Evolutionary conservation across 1,284 basidiomycete species (phyloP).

Genomic region (Austropuccinia psidii): DNA sequence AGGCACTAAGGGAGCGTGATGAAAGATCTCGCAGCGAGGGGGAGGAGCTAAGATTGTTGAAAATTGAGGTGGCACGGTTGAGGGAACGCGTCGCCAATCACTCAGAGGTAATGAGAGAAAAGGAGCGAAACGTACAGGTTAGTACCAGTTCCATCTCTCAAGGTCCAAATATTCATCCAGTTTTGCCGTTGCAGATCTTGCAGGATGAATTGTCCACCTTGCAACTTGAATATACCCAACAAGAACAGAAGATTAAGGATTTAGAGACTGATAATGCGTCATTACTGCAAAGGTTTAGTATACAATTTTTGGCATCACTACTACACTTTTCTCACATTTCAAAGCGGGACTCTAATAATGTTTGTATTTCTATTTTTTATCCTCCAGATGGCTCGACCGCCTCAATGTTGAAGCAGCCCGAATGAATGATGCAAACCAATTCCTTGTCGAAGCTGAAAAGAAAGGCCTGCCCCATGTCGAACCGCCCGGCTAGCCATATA

Average conservation of each 20-base stretch:
- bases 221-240: constrained; percentile 78
- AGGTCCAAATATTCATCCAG: not conserved
- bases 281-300: constrained; percentile 63
- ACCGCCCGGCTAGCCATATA: constrained; percentile 7
- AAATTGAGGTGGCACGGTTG: constrained; percentile 63
- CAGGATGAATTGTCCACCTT: constrained; percentile 89
- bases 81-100: constrained; percentile 40
- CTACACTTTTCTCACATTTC: not conserved
- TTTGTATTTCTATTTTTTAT: not conserved
- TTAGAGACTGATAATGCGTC: constrained; percentile 87
- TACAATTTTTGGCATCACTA: not conserved
- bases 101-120: constrained; percentile 27
- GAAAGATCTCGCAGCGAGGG: constrained; percentile 66
- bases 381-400: constrained; percentile 67
- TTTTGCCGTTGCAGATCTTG: constrained; percentile 58
- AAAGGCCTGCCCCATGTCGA: constrained; percentile 25
- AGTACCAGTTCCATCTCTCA: not conserved
- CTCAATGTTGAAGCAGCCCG: constrained; percentile 86
- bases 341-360: not conserved
- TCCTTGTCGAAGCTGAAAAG: constrained; percentile 32
- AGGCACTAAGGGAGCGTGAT: constrained; percentile 85
- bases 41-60: constrained; percentile 64
- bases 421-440: constrained; percentile 64
- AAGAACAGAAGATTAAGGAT: constrained; percentile 74
- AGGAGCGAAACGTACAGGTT: constrained; percentile 31